These are phyloP conservation scores for Rhazya stricta DNA, from an alignment of 257 asterid species.

Conservation along the genomic window DNA sequence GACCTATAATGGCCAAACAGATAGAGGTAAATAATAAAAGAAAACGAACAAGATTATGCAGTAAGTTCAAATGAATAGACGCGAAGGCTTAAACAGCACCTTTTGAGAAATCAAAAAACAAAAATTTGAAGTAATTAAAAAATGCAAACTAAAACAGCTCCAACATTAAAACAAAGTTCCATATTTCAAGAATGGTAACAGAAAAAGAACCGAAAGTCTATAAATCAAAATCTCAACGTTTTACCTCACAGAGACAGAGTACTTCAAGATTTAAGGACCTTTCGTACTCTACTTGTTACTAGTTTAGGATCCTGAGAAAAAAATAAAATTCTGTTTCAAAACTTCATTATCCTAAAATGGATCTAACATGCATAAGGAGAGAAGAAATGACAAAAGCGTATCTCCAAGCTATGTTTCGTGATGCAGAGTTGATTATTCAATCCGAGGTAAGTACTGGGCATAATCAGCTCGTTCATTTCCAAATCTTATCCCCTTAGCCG, in stretches of 20 bases:
- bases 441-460: neutral
- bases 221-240: too few species aligned
- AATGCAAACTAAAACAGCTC: neutral
- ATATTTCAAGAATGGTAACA: too few species aligned
- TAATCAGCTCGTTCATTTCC: neutral
- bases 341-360: too few species aligned
- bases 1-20: neutral
- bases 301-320: too few species aligned
- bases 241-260: too few species aligned
- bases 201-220: too few species aligned
- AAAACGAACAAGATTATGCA: neutral
- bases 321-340: neutral
- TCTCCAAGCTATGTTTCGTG: neutral
- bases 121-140: neutral
- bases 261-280: too few species aligned
- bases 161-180: neutral
- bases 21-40: neutral
- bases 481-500: neutral
- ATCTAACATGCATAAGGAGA: neutral
- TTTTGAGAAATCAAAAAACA: neutral
- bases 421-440: neutral
- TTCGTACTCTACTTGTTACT: too few species aligned
- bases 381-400: neutral
- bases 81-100: neutral
- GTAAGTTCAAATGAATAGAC: conserved; percentile 4